These are phyloP conservation scores for Fusarium sp. DNA, from an alignment of 2,329 filamentous ascomycete species.

Conservation along the genomic window DNA sequence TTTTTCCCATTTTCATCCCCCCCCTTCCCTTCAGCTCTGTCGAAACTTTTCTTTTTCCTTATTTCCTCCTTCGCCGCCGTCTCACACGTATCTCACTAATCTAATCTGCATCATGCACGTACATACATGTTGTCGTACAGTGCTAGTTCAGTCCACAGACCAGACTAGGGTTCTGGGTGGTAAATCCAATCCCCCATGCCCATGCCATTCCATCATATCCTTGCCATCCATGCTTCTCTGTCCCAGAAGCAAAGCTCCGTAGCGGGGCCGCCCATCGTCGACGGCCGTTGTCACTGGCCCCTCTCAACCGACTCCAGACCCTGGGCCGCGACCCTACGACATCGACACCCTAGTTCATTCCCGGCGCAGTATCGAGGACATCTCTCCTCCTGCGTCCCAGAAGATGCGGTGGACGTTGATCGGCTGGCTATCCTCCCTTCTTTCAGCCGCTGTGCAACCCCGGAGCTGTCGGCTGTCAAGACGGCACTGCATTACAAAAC, in stretches of 20 bases:
- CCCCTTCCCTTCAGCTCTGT: neutral
- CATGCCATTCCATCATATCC: neutral
- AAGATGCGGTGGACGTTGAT: conserved; percentile 26
- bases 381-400: conserved; percentile 1
- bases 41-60: conserved; percentile 26
- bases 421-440: conserved; percentile 1
- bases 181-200: neutral
- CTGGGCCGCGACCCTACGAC: conserved; percentile 22
- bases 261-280: neutral
- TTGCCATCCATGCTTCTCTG: neutral
- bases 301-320: conserved; percentile 21
- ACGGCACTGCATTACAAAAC: conserved; percentile 17
- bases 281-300: conserved; percentile 2
- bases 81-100: conserved; percentile 19
- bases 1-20: conserved; percentile 14
- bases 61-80: conserved; percentile 21
- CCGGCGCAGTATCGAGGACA: neutral
- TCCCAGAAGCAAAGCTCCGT: neutral
- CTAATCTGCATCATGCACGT: conserved; percentile 19
- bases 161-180: neutral
- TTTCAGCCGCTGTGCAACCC: conserved; percentile 30
- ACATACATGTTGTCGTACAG: conserved; percentile 28
- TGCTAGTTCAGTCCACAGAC: conserved; percentile 16
- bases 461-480: conserved; percentile 28
- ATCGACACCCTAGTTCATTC: conserved; percentile 15